Evolutionary conservation across 345 rosid species (phyloP), one percentile per base, ranked within the genome.

Genomic region (Lumnitzera littorea): DNA sequence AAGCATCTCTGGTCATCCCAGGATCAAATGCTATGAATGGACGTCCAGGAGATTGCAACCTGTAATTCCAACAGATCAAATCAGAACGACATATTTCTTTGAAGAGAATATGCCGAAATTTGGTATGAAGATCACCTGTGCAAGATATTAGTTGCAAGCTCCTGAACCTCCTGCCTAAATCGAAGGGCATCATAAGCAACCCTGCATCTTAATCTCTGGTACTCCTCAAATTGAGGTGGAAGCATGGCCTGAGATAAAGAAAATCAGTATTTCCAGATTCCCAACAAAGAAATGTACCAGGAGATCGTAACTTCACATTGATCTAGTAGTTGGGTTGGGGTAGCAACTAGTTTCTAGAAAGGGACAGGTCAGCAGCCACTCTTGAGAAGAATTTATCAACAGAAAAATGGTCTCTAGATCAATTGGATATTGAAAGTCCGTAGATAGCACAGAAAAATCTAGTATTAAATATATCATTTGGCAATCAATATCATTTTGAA

Each of bases 21-120:
- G 97, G 97, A 80, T 94, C 95, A 74, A 72, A 94, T n/a, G 91
- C 99, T 73, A 94, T 84, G 74, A 82, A 89, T 50, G 95, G 99
- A 48, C 84, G 69, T 27, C 96, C 96, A 68, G 86, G 79, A 70
- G 99, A 90, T 51, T 82, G 76, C 53, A 94, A 78, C 78, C 98
- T 88, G 61, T 60, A 62, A 53, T 2, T 24, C 53, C 13, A 67
- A 25, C 36, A 24, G 41, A 31, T 55, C 54, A 48, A 55, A 59
- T 64, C 58, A 11, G 43, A 51, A 56, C 41, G 17, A 43, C 58
- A 29, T 36, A 46, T 15, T n/a, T 61, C 13, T 24, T 41, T 23
- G 47, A 14, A 23, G 15, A 61, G 27, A n/a, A 46, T 61, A 53
- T 46, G 10, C 13, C 56, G 58, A 48, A 25, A 73, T 41, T 24